A percentile compares a stretch with the other conserved stretches of the same genome.
Evolutionary conservation across 2,329 filamentous ascomycete species (phyloP).

Genomic region (Lachnellula occidentalis): DNA sequence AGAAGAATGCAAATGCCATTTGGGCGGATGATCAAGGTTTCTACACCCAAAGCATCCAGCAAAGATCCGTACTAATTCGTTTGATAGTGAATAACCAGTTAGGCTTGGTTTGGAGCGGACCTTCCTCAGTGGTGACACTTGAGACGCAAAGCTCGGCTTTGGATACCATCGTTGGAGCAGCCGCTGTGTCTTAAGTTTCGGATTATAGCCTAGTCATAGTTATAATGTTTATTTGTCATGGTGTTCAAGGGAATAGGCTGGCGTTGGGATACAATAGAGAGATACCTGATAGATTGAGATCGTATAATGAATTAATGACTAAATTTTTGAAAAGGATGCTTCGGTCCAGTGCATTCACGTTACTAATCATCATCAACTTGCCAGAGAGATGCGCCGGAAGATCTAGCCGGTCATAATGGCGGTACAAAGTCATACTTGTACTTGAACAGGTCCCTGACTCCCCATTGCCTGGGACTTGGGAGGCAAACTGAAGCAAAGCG

Average conservation of each 20-base stretch:
- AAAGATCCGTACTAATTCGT: too few species aligned
- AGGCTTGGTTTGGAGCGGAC: conserved; percentile 61
- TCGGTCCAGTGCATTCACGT: too few species aligned
- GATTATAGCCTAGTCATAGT: not conserved
- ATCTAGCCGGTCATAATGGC: too few species aligned
- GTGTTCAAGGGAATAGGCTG: not conserved
- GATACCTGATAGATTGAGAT: not conserved
- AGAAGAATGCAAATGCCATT: conserved; percentile 58
- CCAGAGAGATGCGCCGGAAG: too few species aligned
- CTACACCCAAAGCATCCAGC: too few species aligned
- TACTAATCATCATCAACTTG: too few species aligned
- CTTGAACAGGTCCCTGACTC: too few species aligned
- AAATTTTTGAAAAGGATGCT: too few species aligned
- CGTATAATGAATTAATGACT: not conserved
- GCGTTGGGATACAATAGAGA: not conserved
- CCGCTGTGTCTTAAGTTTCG: conserved; percentile 15
- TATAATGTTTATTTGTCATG: not conserved
- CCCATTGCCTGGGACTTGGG: too few species aligned
- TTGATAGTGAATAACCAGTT: conserved; percentile 41
- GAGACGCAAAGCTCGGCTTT: conserved; percentile 60
- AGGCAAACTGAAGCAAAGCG: too few species aligned
- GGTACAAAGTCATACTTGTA: too few species aligned
- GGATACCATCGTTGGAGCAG: conserved; percentile 61
- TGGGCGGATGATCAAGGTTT: conserved; percentile 50
- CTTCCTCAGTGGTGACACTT: conserved; percentile 48